These are phyloP conservation scores for Dactylellina cionopaga DNA, from an alignment of 2,329 filamentous ascomycete genomes.

Conservation along the genomic window DNA sequence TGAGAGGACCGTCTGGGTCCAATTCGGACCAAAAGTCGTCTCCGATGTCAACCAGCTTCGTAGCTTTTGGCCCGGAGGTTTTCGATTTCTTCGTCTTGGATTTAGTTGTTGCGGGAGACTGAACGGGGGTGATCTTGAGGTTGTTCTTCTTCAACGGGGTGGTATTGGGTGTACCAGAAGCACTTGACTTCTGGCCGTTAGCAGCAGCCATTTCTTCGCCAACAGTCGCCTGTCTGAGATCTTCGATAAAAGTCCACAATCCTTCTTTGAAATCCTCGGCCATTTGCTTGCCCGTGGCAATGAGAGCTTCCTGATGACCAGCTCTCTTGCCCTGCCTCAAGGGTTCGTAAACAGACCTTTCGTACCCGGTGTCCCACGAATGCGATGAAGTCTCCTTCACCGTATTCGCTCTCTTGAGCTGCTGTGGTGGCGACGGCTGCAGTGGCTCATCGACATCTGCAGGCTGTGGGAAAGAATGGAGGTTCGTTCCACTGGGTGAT, in stretches of 20 bases:
- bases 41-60: constrained; percentile 62
- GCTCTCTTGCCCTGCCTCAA: constrained; percentile 17
- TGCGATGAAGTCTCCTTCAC: constrained; percentile 32
- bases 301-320: constrained; percentile 64
- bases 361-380: constrained; percentile 42
- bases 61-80: constrained; percentile 61
- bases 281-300: constrained; percentile 76
- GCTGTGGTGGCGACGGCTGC: constrained; percentile 15
- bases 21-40: constrained; percentile 66
- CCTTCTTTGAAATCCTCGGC: constrained; percentile 89
- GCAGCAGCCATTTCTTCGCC: constrained; percentile 84
- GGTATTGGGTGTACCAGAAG: constrained; percentile 15
- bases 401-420: constrained; percentile 51
- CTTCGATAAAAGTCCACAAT: constrained; percentile 92
- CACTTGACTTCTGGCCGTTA: constrained; percentile 62
- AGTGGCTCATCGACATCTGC: constrained; percentile 53
- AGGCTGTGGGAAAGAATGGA: constrained; percentile 58
- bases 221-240: constrained; percentile 92
- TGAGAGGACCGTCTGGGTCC: constrained; percentile 63
- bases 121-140: constrained; percentile 54
- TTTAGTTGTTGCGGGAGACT: constrained; percentile 50
- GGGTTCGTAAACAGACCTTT: constrained; percentile 44
- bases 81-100: constrained; percentile 58
- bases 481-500: constrained; percentile 68
- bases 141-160: constrained; percentile 59